phyloP scores from a whole-genome alignment of 371 early-diverging fungal genomes.

The Lichtheimia ramosa region DNA sequence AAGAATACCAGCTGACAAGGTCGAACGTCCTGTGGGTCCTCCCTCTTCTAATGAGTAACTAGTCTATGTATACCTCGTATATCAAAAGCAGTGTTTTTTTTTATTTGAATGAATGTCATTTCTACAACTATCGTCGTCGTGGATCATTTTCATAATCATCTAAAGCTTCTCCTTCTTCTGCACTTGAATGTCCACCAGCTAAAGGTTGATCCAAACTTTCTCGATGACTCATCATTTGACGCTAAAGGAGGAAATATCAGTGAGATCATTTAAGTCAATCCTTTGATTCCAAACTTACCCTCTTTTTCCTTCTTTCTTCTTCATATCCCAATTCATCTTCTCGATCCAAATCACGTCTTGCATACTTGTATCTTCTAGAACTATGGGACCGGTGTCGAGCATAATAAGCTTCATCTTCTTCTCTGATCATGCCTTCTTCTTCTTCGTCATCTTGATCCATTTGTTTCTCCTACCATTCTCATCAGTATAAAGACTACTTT shows the following conservation, averaged over 20 bases:
- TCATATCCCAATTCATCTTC: conserved; percentile 20
- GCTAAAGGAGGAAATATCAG: neutral
- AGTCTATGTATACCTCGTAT: too few species aligned
- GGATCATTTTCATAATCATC: conserved; percentile 21
- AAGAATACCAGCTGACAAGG: conserved; percentile 28
- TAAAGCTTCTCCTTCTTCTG: conserved; percentile 25
- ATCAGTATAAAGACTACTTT: too few species aligned
- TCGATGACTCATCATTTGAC: neutral
- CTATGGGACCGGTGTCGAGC: conserved; percentile 16
- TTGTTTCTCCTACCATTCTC: conserved; percentile 11
- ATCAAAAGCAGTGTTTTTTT: too few species aligned
- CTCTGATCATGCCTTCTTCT: conserved; percentile 25
- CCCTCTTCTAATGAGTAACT: too few species aligned
- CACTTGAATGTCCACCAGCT: conserved; percentile 12
- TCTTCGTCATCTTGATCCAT: conserved; percentile 25
- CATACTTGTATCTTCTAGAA: conserved; percentile 9
- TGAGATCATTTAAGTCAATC: too few species aligned
- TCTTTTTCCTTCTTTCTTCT: conserved; percentile 12
- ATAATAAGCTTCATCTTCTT: conserved; percentile 19
- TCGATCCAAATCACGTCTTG: conserved; percentile 15
- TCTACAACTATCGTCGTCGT: neutral
- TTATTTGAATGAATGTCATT: too few species aligned
- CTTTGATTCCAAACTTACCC: too few species aligned
- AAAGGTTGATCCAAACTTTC: conserved; percentile 10
- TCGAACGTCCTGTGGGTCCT: conserved; percentile 2